These are phyloP conservation scores for Angomonas ambiguus DNA, from an alignment of 208 protist species.

Conservation along the genomic window DNA sequence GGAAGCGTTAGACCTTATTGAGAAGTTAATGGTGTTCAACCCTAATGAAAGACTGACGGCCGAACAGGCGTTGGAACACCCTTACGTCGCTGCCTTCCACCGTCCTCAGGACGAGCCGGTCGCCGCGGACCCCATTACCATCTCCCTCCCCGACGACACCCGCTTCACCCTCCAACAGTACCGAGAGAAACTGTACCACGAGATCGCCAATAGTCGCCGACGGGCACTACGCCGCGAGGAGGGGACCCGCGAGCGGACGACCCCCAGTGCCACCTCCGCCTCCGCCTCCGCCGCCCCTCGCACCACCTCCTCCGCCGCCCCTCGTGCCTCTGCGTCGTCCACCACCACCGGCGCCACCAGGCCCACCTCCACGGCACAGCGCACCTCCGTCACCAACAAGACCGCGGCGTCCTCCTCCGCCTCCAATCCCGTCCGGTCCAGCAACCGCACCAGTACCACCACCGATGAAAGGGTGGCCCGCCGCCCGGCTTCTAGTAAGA, in stretches of 20 bases:
- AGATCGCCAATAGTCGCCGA: conserved; percentile 64
- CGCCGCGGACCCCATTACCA: conserved; percentile 77
- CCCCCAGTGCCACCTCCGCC: background rate
- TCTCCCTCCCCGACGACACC: conserved; percentile 93
- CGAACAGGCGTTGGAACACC: conserved; percentile 90
- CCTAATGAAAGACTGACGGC: conserved; percentile 93
- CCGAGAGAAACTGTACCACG: conserved; percentile 88
- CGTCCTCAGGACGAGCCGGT: conserved; percentile 80
- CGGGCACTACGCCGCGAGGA: conserved; percentile 22
- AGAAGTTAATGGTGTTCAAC: conserved; percentile 95
- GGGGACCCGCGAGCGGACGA: conserved; percentile 7
- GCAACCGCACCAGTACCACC: conserved; percentile 5
- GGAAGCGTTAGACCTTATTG: conserved; percentile 93
- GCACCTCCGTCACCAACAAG: background rate
- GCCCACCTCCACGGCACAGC: background rate
- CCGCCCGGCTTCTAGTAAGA: background rate
- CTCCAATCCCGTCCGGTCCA: background rate
- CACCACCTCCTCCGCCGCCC: background rate
- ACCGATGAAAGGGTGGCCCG: background rate
- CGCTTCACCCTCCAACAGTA: conserved; percentile 93
- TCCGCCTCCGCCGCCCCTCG: background rate
- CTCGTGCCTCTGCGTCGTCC: background rate
- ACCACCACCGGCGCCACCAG: background rate
- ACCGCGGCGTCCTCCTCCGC: background rate
- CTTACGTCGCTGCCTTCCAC: conserved; percentile 92